Base-by-base conservation (phyloP, 306 rosid genomes). In the Herpetospermum pedunculosum region DNA sequence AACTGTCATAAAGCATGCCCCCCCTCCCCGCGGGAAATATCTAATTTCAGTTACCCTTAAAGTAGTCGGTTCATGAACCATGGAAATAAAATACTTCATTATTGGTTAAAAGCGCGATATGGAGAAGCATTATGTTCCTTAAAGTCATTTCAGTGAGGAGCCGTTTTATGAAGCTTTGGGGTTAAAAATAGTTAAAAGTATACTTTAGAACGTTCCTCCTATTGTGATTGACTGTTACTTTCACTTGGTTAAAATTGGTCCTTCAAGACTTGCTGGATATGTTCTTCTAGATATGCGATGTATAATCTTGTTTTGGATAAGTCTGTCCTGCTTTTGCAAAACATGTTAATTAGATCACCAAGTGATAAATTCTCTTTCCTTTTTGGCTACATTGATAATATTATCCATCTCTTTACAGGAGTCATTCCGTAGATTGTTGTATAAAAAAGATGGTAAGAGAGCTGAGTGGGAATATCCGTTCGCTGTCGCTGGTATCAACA, bases 391-490 rank as follows among this genome's bases (percentile, higher is more conserved):
- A 37, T 35, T 23, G 15, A 44, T 25, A 13, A 19, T 2, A 23
- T 37, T 37, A 4, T 25, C 12, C 3, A 26, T 16, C n/a, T 48
- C 75, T 32, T 60, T 59, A 82, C 75, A 94, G 99, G 99, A 82
- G 72, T 86, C 96, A 46, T 94, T 94, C 83, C 88, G 83, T 57
- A 87, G 95, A 47, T 76, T 94, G 83, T 83, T 94, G 87, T 80
- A 79, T 79, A 94, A 91, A 71, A 82, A 79, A 83, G 97, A 91
- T 76, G 99, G 99, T 83, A 78, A 40, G 32, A 82, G 99, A 84
- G 97, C 95, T n/a, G 97, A 88, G 58, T 94, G 97, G 99, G 99
- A 94, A 82, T 94, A 94, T 80, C 99, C 97, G 41, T 94, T 94
- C 78, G 97, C 99, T 10, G 95, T 91, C 13, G 96, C 97, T 59